A percentile compares a stretch with the other conserved stretches of the same genome.
Evolutionary conservation across 371 early-diverging fungal species (phyloP).

Genomic region (Zychaea mexicana): DNA sequence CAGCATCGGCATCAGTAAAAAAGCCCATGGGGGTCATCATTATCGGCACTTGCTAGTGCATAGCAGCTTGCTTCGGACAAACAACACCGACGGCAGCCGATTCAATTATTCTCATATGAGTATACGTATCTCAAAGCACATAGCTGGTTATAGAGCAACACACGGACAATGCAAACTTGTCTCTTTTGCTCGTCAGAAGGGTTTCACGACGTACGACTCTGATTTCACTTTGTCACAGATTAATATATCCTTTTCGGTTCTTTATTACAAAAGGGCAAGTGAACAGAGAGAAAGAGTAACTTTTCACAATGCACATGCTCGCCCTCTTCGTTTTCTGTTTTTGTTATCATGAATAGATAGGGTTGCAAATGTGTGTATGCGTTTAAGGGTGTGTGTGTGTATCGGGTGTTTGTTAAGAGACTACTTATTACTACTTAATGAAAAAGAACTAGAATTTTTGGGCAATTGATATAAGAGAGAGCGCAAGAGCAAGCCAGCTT

Average conservation of each 20-base stretch:
- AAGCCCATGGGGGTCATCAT: no score
- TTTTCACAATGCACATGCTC: no score
- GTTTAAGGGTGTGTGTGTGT: no score
- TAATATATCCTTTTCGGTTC: constrained; percentile 6
- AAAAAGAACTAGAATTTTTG: constrained; percentile 2
- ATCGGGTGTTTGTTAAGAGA: no score
- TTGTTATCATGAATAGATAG: not conserved
- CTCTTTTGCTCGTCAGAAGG: no score
- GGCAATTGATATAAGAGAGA: not conserved
- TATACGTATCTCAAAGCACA: no score
- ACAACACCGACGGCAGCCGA: not conserved
- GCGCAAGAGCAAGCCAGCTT: not conserved
- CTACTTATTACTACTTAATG: not conserved
- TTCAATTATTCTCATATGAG: no score
- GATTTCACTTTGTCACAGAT: not conserved
- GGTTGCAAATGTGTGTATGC: no score
- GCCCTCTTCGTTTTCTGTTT: not conserved
- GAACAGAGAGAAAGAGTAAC: no score
- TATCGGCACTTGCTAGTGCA: no score
- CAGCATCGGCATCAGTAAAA: no score
- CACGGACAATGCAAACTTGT: not conserved
- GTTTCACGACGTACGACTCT: not conserved
- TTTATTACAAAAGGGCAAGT: constrained; percentile 4
- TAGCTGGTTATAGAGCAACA: not conserved
- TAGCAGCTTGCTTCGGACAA: no score